phyloP scores from a whole-genome alignment of 257 asterid species.

The Craterostigma plantagineum region DNA sequence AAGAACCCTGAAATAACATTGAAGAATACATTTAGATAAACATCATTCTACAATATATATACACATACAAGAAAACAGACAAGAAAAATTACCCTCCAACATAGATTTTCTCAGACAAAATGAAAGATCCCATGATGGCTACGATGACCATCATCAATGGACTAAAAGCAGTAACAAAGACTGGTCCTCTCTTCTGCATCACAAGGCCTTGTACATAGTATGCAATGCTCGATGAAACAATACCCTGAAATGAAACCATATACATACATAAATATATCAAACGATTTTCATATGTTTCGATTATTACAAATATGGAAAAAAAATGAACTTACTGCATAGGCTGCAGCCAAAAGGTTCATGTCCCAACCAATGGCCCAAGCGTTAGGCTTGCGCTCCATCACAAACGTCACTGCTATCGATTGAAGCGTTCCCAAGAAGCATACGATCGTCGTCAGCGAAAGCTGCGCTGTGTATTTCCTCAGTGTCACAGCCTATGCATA shows the following conservation, averaged over 20 bases:
- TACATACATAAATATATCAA: not conserved
- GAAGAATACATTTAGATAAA: too few species aligned
- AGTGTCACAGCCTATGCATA: slow-evolving; percentile 50
- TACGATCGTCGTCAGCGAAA: slow-evolving; percentile 56
- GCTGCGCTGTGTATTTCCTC: slow-evolving; percentile 55
- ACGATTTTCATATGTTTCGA: too few species aligned
- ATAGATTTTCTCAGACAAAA: slow-evolving; percentile 58
- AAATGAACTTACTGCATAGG: slow-evolving; percentile 66
- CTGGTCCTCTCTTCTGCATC: slow-evolving; percentile 74
- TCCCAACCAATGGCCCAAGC: slow-evolving; percentile 77
- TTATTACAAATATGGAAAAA: too few species aligned
- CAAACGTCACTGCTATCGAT: slow-evolving; percentile 60
- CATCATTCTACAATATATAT: too few species aligned
- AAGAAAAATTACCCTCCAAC: slow-evolving; percentile 51
- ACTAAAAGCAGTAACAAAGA: slow-evolving; percentile 76
- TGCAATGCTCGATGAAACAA: slow-evolving; percentile 75
- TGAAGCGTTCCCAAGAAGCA: slow-evolving; percentile 86
- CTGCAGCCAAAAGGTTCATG: slow-evolving; percentile 82
- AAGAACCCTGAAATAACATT: slow-evolving; percentile 21
- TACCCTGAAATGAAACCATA: slow-evolving; percentile 41
- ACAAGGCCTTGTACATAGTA: slow-evolving; percentile 84
- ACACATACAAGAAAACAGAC: too few species aligned
- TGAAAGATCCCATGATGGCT: slow-evolving; percentile 83
- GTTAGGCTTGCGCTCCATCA: slow-evolving; percentile 56
- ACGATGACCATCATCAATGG: slow-evolving; percentile 89